Evolutionary conservation across 129 eudicot genomes (phyloP).

Genomic region (Lonicera japonica): DNA sequence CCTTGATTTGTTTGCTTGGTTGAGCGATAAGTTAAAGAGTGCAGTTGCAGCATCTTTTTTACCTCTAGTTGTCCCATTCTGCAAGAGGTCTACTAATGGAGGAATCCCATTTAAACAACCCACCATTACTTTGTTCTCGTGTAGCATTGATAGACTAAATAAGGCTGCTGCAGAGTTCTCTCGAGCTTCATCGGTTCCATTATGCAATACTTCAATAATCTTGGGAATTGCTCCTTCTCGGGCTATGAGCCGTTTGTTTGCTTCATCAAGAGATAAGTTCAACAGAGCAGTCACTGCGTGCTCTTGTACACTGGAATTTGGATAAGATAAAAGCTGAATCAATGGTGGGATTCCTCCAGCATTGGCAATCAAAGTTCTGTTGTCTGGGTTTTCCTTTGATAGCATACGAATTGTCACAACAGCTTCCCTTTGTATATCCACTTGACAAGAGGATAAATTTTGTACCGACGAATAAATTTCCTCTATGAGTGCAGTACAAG

Average conservation of each 20-base stretch:
- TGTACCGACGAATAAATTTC: conserved; percentile 40
- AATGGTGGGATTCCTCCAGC: conserved; percentile 50
- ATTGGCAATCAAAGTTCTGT: conserved; percentile 46
- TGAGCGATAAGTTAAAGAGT: conserved; percentile 45
- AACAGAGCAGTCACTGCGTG: conserved; percentile 59
- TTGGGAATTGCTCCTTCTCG: conserved; percentile 58
- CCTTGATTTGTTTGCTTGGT: conserved; percentile 50
- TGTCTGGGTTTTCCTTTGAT: conserved; percentile 64
- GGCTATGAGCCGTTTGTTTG: conserved; percentile 57
- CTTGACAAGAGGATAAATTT: conserved; percentile 37
- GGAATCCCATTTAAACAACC: conserved; percentile 53
- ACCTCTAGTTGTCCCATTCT: conserved; percentile 47
- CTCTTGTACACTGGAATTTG: conserved; percentile 39
- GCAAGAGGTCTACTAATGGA: conserved; percentile 43
- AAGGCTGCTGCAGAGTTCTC: conserved; percentile 78
- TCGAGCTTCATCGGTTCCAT: conserved; percentile 55
- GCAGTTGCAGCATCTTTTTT: conserved; percentile 74
- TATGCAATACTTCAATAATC: conserved; percentile 47
- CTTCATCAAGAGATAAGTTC: conserved; percentile 57
- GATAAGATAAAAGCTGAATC: conserved; percentile 33
- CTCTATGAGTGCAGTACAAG: conserved; percentile 29
- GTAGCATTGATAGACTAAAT: conserved; percentile 57
- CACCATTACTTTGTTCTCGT: conserved; percentile 59
- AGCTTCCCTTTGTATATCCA: conserved; percentile 37
- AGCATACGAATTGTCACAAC: conserved; percentile 51